Evolutionary conservation across 108 stramenopile species (phyloP).

Genomic region (Mayamaea pseudoterrestris): DNA sequence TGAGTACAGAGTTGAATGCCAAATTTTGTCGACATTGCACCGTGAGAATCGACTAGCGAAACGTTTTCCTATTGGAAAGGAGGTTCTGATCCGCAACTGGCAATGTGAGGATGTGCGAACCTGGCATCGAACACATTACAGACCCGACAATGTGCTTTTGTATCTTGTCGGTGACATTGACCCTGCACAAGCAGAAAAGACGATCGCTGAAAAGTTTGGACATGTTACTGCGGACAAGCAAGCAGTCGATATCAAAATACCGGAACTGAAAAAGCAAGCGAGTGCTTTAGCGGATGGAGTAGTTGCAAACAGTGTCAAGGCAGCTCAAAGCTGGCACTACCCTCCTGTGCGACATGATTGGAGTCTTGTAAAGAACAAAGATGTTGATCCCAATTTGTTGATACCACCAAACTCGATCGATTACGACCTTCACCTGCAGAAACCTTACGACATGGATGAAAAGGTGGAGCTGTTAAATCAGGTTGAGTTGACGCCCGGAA

Average conservation of each 20-base stretch:
- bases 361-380: slow-evolving; percentile 29
- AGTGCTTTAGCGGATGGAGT: slow-evolving; percentile 66
- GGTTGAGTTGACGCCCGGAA: slow-evolving; percentile 44
- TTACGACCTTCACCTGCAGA: slow-evolving; percentile 77
- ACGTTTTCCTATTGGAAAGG: slow-evolving; percentile 97
- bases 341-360: slow-evolving; percentile 84
- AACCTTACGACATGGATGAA: slow-evolving; percentile 62
- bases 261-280: slow-evolving; percentile 64
- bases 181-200: slow-evolving; percentile 57
- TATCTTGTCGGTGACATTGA: slow-evolving; percentile 94
- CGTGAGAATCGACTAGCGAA: slow-evolving; percentile 92
- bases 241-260: slow-evolving; percentile 47
- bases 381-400: slow-evolving; percentile 21
- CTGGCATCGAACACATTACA: slow-evolving; percentile 96
- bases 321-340: slow-evolving; percentile 83
- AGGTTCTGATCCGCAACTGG: slow-evolving; percentile 86
- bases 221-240: slow-evolving; percentile 65
- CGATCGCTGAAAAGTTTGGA: slow-evolving; percentile 84
- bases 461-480: slow-evolving; percentile 61
- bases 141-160: slow-evolving; percentile 95
- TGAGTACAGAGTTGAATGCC: slow-evolving; percentile 96
- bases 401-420: slow-evolving; percentile 11
- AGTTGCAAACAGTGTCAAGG: slow-evolving; percentile 61
- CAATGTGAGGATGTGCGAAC: slow-evolving; percentile 81
- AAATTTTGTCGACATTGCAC: slow-evolving; percentile 89